A percentile compares a stretch with the other conserved stretches of the same genome.
Evolutionary conservation across 768 basidiomycete genomes (phyloP).

Genomic region (Trametes meyenii): DNA sequence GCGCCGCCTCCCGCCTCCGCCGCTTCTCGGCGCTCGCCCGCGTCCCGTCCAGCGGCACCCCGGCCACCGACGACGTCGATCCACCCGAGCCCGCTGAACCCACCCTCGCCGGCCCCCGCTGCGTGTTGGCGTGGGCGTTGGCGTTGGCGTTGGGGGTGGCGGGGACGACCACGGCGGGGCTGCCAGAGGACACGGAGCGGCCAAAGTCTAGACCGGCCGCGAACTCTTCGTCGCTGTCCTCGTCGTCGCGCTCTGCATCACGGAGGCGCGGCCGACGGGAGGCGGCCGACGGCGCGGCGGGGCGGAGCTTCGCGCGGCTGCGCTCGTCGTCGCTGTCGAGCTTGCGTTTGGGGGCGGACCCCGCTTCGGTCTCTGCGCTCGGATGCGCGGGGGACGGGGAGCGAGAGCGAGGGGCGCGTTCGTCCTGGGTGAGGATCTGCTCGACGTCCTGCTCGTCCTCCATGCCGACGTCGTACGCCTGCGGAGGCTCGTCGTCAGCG

Average conservation of each 20-base stretch:
- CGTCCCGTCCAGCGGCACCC: slow-evolving; percentile 23
- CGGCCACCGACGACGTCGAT: slow-evolving; percentile 14
- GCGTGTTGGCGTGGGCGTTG: too few species aligned
- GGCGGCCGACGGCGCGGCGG: background rate
- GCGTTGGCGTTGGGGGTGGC: background rate
- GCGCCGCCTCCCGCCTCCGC: slow-evolving; percentile 1
- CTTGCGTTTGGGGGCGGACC: background rate
- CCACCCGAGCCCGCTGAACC: background rate
- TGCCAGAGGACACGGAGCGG: background rate
- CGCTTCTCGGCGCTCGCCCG: slow-evolving; percentile 24
- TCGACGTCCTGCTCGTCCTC: slow-evolving; percentile 23
- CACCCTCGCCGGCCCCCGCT: background rate
- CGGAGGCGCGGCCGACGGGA: background rate
- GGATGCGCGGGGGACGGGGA: background rate
- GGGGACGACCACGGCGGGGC: background rate
- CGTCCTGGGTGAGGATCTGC: slow-evolving; percentile 2
- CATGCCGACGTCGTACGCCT: background rate
- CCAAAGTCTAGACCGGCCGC: background rate
- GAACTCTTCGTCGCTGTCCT: slow-evolving; percentile 8
- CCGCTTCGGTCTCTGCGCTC: background rate
- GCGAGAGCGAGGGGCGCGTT: background rate
- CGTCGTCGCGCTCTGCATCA: background rate
- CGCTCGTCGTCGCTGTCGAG: slow-evolving; percentile 28
- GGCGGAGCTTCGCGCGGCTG: slow-evolving; percentile 1
- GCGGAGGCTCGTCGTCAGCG: too few species aligned